Percentiles rank a stretch among this genome's conserved stretches.
phyloP scores from a whole-genome alignment of 2,329 filamentous ascomycete genomes.

The Alternaria ethzedia region DNA sequence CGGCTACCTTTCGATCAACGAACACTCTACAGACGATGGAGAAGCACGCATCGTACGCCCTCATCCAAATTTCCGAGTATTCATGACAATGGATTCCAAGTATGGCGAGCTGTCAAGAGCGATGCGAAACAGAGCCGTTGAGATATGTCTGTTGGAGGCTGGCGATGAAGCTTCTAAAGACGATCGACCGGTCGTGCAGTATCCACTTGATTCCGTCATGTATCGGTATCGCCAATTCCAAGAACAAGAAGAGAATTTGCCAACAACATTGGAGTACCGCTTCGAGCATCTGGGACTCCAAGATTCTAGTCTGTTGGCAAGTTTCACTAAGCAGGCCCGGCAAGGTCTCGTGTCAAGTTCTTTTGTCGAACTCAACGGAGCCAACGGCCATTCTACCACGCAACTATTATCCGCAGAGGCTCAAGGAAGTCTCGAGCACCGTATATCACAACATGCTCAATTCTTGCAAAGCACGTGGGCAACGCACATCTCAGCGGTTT shows the following conservation, averaged over 20 bases:
- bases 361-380: slow-evolving; percentile 2
- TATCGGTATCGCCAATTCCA: slow-evolving; percentile 48
- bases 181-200: slow-evolving; percentile 17
- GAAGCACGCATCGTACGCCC: slow-evolving; percentile 80
- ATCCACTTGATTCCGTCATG: slow-evolving; percentile 47
- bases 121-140: slow-evolving; percentile 94
- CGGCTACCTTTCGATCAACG: slow-evolving; percentile 87
- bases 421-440: slow-evolving; percentile 1
- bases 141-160: slow-evolving; percentile 72
- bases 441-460: slow-evolving; percentile 33
- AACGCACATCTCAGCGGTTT: slow-evolving; percentile 13
- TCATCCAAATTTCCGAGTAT: slow-evolving; percentile 87
- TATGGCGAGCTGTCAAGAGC: slow-evolving; percentile 94
- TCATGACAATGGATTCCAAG: slow-evolving; percentile 89
- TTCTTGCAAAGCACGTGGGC: slow-evolving; percentile 39
- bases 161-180: slow-evolving; percentile 1
- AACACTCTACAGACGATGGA: slow-evolving; percentile 84
- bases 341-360: slow-evolving; percentile 16
- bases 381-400: neutral
- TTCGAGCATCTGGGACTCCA: slow-evolving; percentile 47
- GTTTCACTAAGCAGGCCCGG: slow-evolving; percentile 39
- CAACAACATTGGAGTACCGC: slow-evolving; percentile 22
- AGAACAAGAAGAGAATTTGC: slow-evolving; percentile 9
- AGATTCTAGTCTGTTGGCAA: slow-evolving; percentile 36
- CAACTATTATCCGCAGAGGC: neutral